A percentile compares a stretch with the other conserved stretches of the same genome.
phyloP scores from a whole-genome alignment of 163 green algal species.

The Volvox carteri region DNA sequence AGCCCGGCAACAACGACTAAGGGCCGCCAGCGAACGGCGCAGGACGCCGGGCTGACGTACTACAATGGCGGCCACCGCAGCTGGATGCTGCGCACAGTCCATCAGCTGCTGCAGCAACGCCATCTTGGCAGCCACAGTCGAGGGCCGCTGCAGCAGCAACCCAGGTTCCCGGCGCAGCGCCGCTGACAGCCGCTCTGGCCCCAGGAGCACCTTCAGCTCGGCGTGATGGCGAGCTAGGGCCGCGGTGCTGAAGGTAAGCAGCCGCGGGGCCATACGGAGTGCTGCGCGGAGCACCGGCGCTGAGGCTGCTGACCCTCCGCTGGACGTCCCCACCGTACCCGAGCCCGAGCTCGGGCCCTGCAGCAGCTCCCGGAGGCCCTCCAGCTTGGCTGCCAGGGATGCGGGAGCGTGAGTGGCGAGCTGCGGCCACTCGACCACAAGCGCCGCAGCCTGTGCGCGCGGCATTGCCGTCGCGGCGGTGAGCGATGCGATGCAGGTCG shows the following conservation, averaged over 20 bases:
- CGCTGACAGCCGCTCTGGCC: not conserved
- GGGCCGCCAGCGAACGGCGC: constrained; percentile 18
- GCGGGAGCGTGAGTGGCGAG: constrained; percentile 29
- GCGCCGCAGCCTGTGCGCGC: not conserved
- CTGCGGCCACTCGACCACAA: constrained; percentile 39
- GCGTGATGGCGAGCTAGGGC: constrained; percentile 3
- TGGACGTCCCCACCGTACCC: not conserved
- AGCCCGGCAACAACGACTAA: constrained; percentile 49
- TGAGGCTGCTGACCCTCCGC: too few species aligned
- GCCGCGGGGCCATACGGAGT: not conserved
- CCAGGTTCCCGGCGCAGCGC: constrained; percentile 19
- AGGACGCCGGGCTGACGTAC: constrained; percentile 56
- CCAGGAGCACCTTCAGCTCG: constrained; percentile 13
- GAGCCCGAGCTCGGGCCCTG: too few species aligned
- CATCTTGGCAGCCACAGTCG: not conserved
- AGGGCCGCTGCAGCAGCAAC: constrained; percentile 43
- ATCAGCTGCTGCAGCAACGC: constrained; percentile 45
- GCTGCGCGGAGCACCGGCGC: not conserved
- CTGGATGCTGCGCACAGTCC: not conserved
- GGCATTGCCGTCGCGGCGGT: not conserved
- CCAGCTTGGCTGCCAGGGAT: constrained; percentile 41
- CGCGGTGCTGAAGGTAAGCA: constrained; percentile 51
- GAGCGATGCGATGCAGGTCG: not conserved
- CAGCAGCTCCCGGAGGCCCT: constrained; percentile 21
- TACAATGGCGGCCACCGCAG: constrained; percentile 22